These are phyloP conservation scores for Xylariaceae sp. DNA, from an alignment of 2,329 filamentous ascomycete species.

Conservation along the genomic window DNA sequence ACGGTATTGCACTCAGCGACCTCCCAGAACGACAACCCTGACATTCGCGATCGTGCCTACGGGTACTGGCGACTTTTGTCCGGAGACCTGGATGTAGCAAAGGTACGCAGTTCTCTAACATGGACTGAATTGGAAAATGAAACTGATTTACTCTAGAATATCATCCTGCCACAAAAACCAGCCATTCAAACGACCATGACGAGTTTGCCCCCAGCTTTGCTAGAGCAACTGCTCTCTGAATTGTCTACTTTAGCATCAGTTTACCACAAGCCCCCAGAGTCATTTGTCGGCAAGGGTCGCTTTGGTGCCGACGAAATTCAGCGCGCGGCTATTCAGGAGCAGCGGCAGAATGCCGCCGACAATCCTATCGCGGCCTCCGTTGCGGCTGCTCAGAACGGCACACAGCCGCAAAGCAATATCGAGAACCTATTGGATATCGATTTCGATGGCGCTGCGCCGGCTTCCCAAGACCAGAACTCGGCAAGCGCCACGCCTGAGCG, in stretches of 20 bases:
- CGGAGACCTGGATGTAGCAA: conserved; percentile 83
- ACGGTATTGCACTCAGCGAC: conserved; percentile 92
- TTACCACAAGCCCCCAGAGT: conserved; percentile 96
- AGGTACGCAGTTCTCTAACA: conserved; percentile 45
- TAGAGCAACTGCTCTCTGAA: conserved; percentile 86
- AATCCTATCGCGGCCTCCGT: conserved; percentile 89
- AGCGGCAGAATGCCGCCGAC: conserved; percentile 83
- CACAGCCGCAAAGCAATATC: conserved; percentile 63
- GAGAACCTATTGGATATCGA: conserved; percentile 96
- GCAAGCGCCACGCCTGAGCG: conserved; percentile 60
- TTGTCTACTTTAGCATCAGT: conserved; percentile 93
- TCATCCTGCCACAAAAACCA: conserved; percentile 90
- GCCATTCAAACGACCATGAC: conserved; percentile 92
- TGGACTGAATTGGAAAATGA: background rate
- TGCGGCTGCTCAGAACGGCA: conserved; percentile 57
- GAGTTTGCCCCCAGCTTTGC: conserved; percentile 71
- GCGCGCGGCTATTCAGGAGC: conserved; percentile 92
- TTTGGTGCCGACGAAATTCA: conserved; percentile 94
- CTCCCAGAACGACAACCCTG: conserved; percentile 92
- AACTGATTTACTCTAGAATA: conserved; percentile 49
- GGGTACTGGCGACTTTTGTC: conserved; percentile 97
- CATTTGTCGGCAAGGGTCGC: conserved; percentile 93
- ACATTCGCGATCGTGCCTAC: conserved; percentile 94
- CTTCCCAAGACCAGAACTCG: conserved; percentile 62
- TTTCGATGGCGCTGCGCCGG: conserved; percentile 87